phyloP scores from a whole-genome alignment of 495 filamentous ascomycete species.

The Lepidopterella palustris region DNA sequence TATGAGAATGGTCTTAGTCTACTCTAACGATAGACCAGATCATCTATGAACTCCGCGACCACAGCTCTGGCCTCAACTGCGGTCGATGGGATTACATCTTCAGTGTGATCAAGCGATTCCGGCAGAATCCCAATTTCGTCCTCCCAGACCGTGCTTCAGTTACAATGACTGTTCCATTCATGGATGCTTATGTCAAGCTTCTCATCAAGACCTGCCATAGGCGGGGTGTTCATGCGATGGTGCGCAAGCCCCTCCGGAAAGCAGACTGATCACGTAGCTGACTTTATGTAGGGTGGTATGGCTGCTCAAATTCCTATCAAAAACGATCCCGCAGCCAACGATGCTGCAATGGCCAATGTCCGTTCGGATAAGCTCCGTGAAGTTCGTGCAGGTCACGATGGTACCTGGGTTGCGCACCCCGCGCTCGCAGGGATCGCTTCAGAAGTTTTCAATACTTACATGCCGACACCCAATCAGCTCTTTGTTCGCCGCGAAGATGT shows the following conservation, averaged over 20 bases:
- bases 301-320: slow-evolving; percentile 99
- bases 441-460: slow-evolving; percentile 96
- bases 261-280: neutral
- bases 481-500: slow-evolving; percentile 88
- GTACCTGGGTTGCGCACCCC: slow-evolving; percentile 95
- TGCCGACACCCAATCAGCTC: slow-evolving; percentile 98
- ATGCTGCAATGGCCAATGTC: slow-evolving; percentile 89
- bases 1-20: neutral
- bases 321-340: slow-evolving; percentile 81
- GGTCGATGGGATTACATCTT: slow-evolving; percentile 99
- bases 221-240: slow-evolving; percentile 93
- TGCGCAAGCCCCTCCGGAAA: neutral
- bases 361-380: slow-evolving; percentile 94
- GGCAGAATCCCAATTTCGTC: slow-evolving; percentile 85
- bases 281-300: slow-evolving; percentile 67
- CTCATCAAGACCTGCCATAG: slow-evolving; percentile 97
- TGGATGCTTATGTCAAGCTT: slow-evolving; percentile 94
- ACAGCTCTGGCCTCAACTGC: slow-evolving; percentile 95
- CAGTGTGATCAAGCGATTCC: slow-evolving; percentile 99
- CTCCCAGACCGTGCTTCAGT: slow-evolving; percentile 86
- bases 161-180: slow-evolving; percentile 98
- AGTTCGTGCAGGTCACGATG: slow-evolving; percentile 91
- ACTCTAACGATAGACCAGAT: slow-evolving; percentile 47
- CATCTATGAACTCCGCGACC: slow-evolving; percentile 97
- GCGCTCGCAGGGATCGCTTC: slow-evolving; percentile 82